A percentile compares a stretch with the other conserved stretches of the same genome.
These are phyloP conservation scores for Daldinia childiae DNA, from an alignment of 495 filamentous ascomycete genomes.

Conservation along the genomic window DNA sequence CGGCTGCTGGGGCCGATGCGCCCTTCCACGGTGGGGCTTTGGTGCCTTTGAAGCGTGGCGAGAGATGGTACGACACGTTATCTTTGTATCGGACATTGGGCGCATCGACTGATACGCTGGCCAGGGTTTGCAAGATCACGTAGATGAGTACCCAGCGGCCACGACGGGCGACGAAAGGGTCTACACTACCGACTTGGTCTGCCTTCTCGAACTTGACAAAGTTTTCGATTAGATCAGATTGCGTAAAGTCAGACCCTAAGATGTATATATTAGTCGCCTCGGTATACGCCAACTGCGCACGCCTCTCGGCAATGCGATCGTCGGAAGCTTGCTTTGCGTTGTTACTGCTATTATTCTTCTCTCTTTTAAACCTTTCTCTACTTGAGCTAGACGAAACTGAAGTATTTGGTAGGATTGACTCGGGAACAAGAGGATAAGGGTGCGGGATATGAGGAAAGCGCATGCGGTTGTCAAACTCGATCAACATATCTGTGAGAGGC, in stretches of 20 bases:
- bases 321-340: slow-evolving; percentile 37
- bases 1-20: slow-evolving; percentile 47
- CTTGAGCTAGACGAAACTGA: slow-evolving; percentile 24
- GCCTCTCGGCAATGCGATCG: slow-evolving; percentile 51
- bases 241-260: slow-evolving; percentile 62
- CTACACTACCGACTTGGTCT: slow-evolving; percentile 57
- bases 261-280: slow-evolving; percentile 75
- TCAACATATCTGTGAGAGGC: slow-evolving; percentile 72
- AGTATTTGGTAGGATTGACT: slow-evolving; percentile 52
- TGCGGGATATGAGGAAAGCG: slow-evolving; percentile 73
- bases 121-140: slow-evolving; percentile 73
- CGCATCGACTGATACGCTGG: slow-evolving; percentile 72
- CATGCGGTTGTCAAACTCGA: slow-evolving; percentile 71
- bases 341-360: slow-evolving; percentile 42
- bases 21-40: slow-evolving; percentile 68
- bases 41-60: slow-evolving; percentile 63
- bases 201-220: slow-evolving; percentile 72
- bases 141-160: slow-evolving; percentile 81
- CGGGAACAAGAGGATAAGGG: slow-evolving; percentile 73
- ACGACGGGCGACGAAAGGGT: slow-evolving; percentile 67
- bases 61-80: slow-evolving; percentile 71
- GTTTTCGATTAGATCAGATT: slow-evolving; percentile 66
- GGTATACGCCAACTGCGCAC: slow-evolving; percentile 69
- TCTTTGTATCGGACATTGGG: slow-evolving; percentile 67
- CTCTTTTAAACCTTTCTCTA: slow-evolving; percentile 50